Base-by-base conservation (phyloP, 257 asterid species). In the Phtheirospermum japonicum region DNA sequence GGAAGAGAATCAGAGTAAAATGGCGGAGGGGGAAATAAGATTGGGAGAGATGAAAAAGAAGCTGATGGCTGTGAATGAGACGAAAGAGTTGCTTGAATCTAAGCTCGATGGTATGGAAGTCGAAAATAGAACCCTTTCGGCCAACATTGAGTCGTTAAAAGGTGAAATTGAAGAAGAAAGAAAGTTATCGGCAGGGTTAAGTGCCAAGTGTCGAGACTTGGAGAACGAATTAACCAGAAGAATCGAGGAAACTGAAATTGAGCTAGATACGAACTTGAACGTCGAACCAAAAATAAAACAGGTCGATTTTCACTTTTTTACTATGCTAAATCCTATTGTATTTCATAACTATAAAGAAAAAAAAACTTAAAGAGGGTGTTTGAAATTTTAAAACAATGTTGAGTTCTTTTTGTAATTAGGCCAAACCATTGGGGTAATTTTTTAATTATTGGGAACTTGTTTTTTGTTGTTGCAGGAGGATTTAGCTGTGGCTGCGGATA, bases 401-500 rank as follows among this genome's bases (percentile, higher is more conserved):
- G n/a, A n/a, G n/a, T n/a, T n/a, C n/a, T n/a, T 33, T 33, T 33
- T 33, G 39, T 33, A 33, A 33, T 5, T 33, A 33, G 9, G 9
- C 39, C 7, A 33, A 33, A 33, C 39, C 39, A 33, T 5, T 0
- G 39, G 39, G 39, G 19, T 43, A 13, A 2, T 43, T 43, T 45
- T 16, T 17, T 46, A 16, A 0, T 9, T 46, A 5, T 49, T 40
- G 2, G 20, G n/a, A 39, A 4, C 10, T 18, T 46, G 2, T 33
- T 17, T 16, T n/a, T 46, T 46, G 20, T 46, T 8, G 11, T 57
- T 63, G 76, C 85, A 88, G 96, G 96, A 85, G 80, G 94, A 83
- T 51, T 63, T 85, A 68, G 89, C 77, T 39, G 80, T 83, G 31
- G 94, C 96, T 55, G 96, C 94, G 37, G 85, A 80, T 79, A 88